A percentile compares a stretch with the other conserved stretches of the same genome.
Evolutionary conservation across 2,329 filamentous ascomycete genomes (phyloP).

Genomic region (Hypocreales sp.): DNA sequence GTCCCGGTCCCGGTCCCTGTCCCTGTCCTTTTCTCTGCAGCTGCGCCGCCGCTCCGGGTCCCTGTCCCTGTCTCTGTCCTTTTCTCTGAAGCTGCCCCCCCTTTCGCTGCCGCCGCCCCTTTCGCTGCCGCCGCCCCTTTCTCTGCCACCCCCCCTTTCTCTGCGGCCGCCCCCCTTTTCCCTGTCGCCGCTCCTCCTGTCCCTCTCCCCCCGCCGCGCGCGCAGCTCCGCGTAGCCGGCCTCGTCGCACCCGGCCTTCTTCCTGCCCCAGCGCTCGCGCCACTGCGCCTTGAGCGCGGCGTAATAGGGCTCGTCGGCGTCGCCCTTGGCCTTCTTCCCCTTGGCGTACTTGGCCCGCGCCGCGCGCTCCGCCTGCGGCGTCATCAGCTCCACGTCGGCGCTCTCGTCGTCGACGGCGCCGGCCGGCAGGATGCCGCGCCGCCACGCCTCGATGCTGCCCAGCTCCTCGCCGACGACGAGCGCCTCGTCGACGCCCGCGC

Average conservation of each 20-base stretch:
- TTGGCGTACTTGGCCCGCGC: constrained; percentile 18
- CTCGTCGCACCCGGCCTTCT: constrained; percentile 3
- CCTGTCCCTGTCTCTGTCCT: constrained; percentile 3
- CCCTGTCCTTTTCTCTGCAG: no score
- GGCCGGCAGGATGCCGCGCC: constrained; percentile 35
- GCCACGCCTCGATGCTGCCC: constrained; percentile 42
- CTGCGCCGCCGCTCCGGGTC: no score
- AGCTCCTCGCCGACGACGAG: constrained; percentile 42
- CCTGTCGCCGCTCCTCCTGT: background rate
- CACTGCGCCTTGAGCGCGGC: no score
- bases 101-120: constrained; percentile 5
- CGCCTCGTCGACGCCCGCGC: constrained; percentile 33
- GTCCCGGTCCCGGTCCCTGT: no score
- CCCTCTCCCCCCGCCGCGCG: background rate
- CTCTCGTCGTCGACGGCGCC: constrained; percentile 27
- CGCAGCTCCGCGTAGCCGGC: constrained; percentile 4
- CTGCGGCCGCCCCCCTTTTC: no score
- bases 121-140: background rate
- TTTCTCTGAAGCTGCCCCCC: background rate
- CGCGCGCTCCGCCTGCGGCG: constrained; percentile 34
- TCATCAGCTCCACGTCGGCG: constrained; percentile 41
- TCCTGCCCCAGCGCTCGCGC: no score
- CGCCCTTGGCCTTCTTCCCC: constrained; percentile 6
- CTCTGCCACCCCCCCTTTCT: no score
- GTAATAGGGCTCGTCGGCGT: constrained; percentile 4